phyloP scores from a whole-genome alignment of 352 stramenopile species.

The Peronospora tabacina region DNA sequence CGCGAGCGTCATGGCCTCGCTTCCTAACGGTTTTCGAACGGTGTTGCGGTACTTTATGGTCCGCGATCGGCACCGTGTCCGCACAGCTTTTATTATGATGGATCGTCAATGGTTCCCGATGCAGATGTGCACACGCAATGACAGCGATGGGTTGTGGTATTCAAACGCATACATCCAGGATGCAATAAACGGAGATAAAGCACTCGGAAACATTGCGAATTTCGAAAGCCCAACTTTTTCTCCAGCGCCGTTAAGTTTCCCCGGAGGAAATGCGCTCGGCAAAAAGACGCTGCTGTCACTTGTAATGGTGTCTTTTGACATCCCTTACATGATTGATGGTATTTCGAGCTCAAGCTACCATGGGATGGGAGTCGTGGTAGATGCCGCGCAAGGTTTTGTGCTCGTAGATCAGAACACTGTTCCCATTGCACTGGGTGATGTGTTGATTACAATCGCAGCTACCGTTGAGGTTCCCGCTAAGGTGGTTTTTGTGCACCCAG shows the following conservation, averaged over 20 bases:
- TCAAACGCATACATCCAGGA: constrained; percentile 24
- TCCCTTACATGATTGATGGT: constrained; percentile 89
- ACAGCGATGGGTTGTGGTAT: constrained; percentile 68
- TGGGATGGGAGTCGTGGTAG: constrained; percentile 85
- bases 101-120: constrained; percentile 87
- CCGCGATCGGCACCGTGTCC: constrained; percentile 73
- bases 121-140: constrained; percentile 68
- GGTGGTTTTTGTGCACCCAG: constrained; percentile 88
- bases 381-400: constrained; percentile 78
- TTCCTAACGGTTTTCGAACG: constrained; percentile 74
- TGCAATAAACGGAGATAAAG: constrained; percentile 16
- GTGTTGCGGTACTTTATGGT: constrained; percentile 86
- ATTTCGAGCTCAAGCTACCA: constrained; percentile 86
- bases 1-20: constrained; percentile 52
- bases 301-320: constrained; percentile 89
- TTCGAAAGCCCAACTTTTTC: constrained; percentile 42
- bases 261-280: constrained; percentile 49
- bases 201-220: constrained; percentile 22
- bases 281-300: constrained; percentile 74
- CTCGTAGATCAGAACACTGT: constrained; percentile 90
- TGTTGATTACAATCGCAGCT: constrained; percentile 83
- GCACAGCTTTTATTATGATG: constrained; percentile 85
- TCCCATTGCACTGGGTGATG: constrained; percentile 78
- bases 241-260: constrained; percentile 57
- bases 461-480: constrained; percentile 82